Percentiles rank a stretch among this genome's conserved stretches.
These are phyloP conservation scores for Amanita brunnescens DNA, from an alignment of 768 basidiomycete genomes.

Conservation along the genomic window DNA sequence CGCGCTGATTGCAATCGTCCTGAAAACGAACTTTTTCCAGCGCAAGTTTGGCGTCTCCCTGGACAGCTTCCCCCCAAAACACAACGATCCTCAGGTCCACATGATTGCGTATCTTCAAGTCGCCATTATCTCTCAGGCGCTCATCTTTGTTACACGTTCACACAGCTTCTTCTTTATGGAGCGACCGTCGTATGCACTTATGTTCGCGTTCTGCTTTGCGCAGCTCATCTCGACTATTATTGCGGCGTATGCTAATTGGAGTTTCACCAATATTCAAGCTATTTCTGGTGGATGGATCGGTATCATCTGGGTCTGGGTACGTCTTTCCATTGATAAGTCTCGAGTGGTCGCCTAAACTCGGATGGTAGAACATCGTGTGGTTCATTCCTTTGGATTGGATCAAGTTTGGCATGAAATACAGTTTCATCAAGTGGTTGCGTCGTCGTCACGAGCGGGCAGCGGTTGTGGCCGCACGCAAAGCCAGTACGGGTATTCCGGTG, in stretches of 20 bases:
- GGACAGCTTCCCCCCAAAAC: slow-evolving; percentile 24
- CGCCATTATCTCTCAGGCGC: slow-evolving; percentile 96
- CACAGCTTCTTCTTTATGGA: slow-evolving; percentile 98
- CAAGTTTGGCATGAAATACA: slow-evolving; percentile 96
- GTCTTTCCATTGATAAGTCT: slow-evolving; percentile 19
- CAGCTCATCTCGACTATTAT: slow-evolving; percentile 96
- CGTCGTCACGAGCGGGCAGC: slow-evolving; percentile 45
- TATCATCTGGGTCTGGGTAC: slow-evolving; percentile 93
- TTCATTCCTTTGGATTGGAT: slow-evolving; percentile 92
- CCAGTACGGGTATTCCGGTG: slow-evolving; percentile 57
- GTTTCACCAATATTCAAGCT: slow-evolving; percentile 75
- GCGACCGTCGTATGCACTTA: slow-evolving; percentile 80
- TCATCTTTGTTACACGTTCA: slow-evolving; percentile 94
- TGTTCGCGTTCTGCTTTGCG: slow-evolving; percentile 86
- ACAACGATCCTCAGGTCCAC: slow-evolving; percentile 73
- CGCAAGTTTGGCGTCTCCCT: slow-evolving; percentile 71
- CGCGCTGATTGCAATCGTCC: slow-evolving; percentile 72
- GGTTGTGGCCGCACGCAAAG: slow-evolving; percentile 17
- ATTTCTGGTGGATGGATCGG: slow-evolving; percentile 96
- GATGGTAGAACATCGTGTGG: slow-evolving; percentile 81
- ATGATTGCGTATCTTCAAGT: slow-evolving; percentile 94
- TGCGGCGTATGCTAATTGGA: slow-evolving; percentile 88
- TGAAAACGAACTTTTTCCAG: slow-evolving; percentile 87
- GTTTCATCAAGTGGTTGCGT: slow-evolving; percentile 80
- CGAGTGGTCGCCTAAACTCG: slow-evolving; percentile 9